phyloP scores from a whole-genome alignment of 257 asterid genomes.

The Jaltomata sinuosa region DNA sequence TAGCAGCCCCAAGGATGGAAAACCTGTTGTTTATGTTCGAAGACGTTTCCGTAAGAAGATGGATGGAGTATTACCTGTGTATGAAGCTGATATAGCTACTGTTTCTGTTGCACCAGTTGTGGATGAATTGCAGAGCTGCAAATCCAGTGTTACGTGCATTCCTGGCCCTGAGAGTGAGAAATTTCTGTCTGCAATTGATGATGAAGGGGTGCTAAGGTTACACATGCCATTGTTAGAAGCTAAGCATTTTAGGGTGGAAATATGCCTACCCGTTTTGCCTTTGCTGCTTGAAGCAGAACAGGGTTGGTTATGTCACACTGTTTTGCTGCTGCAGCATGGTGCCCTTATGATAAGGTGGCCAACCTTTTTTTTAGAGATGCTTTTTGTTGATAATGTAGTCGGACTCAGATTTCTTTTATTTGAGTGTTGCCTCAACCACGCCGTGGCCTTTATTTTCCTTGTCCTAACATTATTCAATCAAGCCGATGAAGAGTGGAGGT shows the following conservation, averaged over 20 bases:
- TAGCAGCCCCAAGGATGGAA: conserved; percentile 20
- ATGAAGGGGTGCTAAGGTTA: conserved; percentile 31
- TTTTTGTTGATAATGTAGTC: conserved; percentile 60
- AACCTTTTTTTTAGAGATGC: conserved; percentile 68
- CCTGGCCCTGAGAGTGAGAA: conserved; percentile 13
- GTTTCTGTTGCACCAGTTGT: conserved; percentile 7
- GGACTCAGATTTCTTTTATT: conserved; percentile 68
- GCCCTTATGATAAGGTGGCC: conserved; percentile 57
- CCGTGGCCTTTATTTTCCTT: conserved; percentile 49
- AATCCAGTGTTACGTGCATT: background rate
- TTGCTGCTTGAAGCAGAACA: conserved; percentile 18
- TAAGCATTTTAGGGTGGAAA: conserved; percentile 27
- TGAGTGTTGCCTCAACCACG: conserved; percentile 71
- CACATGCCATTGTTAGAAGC: conserved; percentile 26
- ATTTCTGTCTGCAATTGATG: conserved; percentile 36
- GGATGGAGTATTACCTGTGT: conserved; percentile 15
- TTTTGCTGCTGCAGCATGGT: conserved; percentile 58
- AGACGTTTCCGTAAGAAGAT: conserved; percentile 39
- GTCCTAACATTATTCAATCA: conserved; percentile 53
- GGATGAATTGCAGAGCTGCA: conserved; percentile 10
- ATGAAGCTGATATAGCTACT: conserved; percentile 17
- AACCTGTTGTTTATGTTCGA: conserved; percentile 60
- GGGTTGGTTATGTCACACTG: conserved; percentile 33
- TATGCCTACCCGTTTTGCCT: conserved; percentile 38
- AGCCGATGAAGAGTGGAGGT: conserved; percentile 35